Evolutionary conservation across 345 rosid species (phyloP), one percentile per base, ranked within the genome.

Genomic region (Aquilaria sinensis): DNA sequence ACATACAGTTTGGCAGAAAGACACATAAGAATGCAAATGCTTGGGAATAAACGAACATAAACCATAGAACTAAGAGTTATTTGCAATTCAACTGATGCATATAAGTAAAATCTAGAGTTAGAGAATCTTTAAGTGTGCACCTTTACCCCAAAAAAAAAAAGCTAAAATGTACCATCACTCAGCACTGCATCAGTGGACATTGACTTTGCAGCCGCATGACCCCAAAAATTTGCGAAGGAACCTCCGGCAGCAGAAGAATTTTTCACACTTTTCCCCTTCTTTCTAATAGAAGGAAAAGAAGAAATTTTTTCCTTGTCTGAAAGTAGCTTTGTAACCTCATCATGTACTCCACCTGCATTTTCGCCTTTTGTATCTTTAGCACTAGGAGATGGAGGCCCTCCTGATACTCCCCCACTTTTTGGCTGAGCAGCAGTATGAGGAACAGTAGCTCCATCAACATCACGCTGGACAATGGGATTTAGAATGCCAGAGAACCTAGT

Each of bases 401-500:
- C 76, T 47, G 86, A 57, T 48, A 61, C 58, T 61, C 62, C 78
- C 51, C 50, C 60, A 74, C 52, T 74, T 67, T 78, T 82, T 60
- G 71, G 60, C 47, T 63, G 70, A 5, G 60, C 48, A 65, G 73
- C 70, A 34, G 77, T 69, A 73, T 37, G 70, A 61, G 60, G 77
- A 34, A 53, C 69, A 62, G 76, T 41, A 51, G 64, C 58, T 76
- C 81, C 79, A 57, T 77, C 87, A 59, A 73, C 69, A 65, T 70
- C 68, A 72, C 85, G 81, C 74, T 77, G 81, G 37, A 86, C 84
- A 74, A 76, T 81, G 54, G 93, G 80, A 70, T 86, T 84, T 64
- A 78, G 72, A 69, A 94, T 72, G 56, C 85, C 92, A 85, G 93
- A 81, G 63, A 86, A 88, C 85, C 99, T 94, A 86, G 67, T 57